Evolutionary conservation across 169 alveolate species (phyloP), one percentile per base, ranked within the genome.

Genomic region (Fabrea salina): DNA sequence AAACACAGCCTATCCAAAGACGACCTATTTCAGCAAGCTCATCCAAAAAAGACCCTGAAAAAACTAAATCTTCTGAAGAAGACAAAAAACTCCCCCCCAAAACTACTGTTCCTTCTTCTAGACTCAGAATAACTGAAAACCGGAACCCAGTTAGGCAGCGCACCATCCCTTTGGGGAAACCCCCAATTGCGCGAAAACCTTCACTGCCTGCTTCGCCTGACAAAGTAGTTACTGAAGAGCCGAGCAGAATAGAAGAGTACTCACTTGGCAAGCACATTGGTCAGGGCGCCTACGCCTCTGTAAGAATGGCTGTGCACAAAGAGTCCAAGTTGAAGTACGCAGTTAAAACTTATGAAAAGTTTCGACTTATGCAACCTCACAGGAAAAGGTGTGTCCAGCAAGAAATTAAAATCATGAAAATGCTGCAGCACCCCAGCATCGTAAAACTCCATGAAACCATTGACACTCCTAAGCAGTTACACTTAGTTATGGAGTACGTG

Each of bases 271-370:
- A 76, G 64, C 66, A 79, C 49, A 77, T 94, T 41, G 96, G 98
- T 1, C 76, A 90, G 75, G 98, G 98, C 0, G 94, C 96, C 7
- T 94, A 94, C 84, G 98, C 96, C 4, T 83, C 86, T 7, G 98
- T 94, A 3, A 90, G 88, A 81, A 81, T 84, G 19, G 98, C 94
- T 7, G 66, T 86, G 1, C 90, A 94, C 64, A 88, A 87, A 76
- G 53, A 74, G 13, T 83, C 89, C 39, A 86, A 89, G 22, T 85
- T 71, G 30, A 87, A 87, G 56, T 91, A 89, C 68, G 97, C 97
- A 16, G 88, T 95, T 40, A 95, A 95, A 82, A 91, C 90, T 39
- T 95, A 95, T 89, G 95, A 93, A 35, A 94, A 93, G 79, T 64
- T 76, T 41, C 86, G 92, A 75, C 79, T 90, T 4, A 79, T 84